Conservation (phyloP, 2,329 filamentous ascomycete species). For the Chalaropsis thielavioides region DNA sequence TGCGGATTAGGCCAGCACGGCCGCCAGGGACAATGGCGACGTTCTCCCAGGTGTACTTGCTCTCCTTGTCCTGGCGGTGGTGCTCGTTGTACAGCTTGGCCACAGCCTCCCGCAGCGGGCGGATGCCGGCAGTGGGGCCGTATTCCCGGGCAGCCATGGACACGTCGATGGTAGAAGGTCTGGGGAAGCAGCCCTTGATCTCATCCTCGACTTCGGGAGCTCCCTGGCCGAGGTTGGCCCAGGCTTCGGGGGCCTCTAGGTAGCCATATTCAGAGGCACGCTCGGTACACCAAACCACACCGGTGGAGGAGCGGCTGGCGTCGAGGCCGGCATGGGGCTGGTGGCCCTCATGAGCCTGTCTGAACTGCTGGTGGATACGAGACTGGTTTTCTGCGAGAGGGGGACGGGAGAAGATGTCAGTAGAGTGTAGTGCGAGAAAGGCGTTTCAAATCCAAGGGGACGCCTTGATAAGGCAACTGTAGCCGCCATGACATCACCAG, state of each 20-base stretch:
- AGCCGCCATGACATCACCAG: conserved; percentile 4
- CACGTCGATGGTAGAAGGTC: conserved; percentile 66
- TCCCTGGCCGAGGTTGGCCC: conserved; percentile 91
- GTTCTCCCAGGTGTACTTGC: conserved; percentile 93
- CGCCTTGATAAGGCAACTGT: background rate
- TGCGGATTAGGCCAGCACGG: conserved; percentile 81
- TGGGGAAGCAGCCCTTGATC: conserved; percentile 75
- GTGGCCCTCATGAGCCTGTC: conserved; percentile 79
- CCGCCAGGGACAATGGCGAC: conserved; percentile 92
- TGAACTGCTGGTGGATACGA: conserved; percentile 77
- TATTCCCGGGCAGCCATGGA: conserved; percentile 73
- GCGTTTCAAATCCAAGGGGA: too few species aligned
- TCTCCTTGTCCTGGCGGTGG: conserved; percentile 73
- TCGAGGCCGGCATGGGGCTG: conserved; percentile 84
- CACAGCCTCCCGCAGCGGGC: conserved; percentile 74
- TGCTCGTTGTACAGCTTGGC: conserved; percentile 86
- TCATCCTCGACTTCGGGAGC: conserved; percentile 89
- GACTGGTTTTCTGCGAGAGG: conserved; percentile 54
- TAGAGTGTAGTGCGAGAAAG: too few species aligned
- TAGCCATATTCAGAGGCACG: conserved; percentile 81
- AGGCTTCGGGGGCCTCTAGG: conserved; percentile 62
- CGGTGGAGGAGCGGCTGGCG: conserved; percentile 73
- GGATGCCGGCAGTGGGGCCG: conserved; percentile 86
- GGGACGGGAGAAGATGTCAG: background rate
- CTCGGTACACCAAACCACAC: conserved; percentile 86